Evolutionary conservation across 148 eudicot species (phyloP).

Genomic region (Spergularia marina): DNA sequence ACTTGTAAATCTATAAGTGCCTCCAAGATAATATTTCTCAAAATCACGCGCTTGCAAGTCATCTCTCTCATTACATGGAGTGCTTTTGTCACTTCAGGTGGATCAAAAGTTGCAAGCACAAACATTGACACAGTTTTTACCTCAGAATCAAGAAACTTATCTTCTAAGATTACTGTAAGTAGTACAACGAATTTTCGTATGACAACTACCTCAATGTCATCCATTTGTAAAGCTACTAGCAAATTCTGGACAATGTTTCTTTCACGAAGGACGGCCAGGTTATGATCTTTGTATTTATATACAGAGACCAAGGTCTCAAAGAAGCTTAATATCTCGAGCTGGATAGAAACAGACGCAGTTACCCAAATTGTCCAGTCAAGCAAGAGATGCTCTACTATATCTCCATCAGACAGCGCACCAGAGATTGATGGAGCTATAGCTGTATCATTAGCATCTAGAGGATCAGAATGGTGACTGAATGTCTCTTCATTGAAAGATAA

Average conservation of each 20-base stretch:
- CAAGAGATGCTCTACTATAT: conserved; percentile 87
- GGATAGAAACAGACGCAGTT: conserved; percentile 65
- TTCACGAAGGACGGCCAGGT: conserved; percentile 77
- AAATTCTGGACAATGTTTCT: conserved; percentile 81
- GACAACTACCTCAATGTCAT: conserved; percentile 79
- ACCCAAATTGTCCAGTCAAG: conserved; percentile 97
- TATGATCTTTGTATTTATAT: conserved; percentile 85
- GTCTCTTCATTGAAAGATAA: conserved; percentile 55
- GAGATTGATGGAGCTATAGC: conserved; percentile 58
- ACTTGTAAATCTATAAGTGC: conserved; percentile 81
- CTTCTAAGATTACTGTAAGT: conserved; percentile 76
- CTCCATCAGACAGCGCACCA: conserved; percentile 79
- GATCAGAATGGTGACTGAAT: conserved; percentile 59
- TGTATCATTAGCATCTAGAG: conserved; percentile 45
- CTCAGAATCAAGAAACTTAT: conserved; percentile 71
- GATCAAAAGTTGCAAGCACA: conserved; percentile 84
- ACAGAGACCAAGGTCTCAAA: conserved; percentile 85
- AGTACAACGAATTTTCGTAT: conserved; percentile 73
- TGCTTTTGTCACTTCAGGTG: conserved; percentile 64
- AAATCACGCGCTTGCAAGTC: conserved; percentile 80
- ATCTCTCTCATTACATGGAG: conserved; percentile 59
- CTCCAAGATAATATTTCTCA: conserved; percentile 87
- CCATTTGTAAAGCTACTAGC: conserved; percentile 72
- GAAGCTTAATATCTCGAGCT: conserved; percentile 72
- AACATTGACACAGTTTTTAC: conserved; percentile 72